These are phyloP conservation scores for Acacia concinna DNA, from an alignment of 331 rosid genomes.

Conservation along the genomic window DNA sequence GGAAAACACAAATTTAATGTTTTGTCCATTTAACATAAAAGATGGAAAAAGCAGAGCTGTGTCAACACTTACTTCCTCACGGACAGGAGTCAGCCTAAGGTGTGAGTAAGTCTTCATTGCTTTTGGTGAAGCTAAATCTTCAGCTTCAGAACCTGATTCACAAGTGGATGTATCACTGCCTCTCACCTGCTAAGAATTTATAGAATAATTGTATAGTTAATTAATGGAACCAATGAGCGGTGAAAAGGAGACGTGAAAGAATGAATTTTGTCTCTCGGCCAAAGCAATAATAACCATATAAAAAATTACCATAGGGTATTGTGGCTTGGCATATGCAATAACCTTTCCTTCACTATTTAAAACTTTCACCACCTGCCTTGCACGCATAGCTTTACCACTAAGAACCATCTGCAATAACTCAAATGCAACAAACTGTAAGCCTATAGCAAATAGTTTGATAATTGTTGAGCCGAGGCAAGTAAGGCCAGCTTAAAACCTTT, in stretches of 20 bases:
- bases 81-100: conserved; percentile 94
- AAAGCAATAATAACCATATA: not conserved
- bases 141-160: conserved; percentile 99
- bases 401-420: conserved; percentile 70
- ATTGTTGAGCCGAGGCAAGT: not conserved
- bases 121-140: conserved; percentile 88
- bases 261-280: conserved; percentile 19
- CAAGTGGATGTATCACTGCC: conserved; percentile 97
- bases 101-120: conserved; percentile 72
- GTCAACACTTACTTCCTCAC: conserved; percentile 78
- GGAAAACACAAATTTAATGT: conserved; percentile 2
- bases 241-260: not conserved
- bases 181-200: conserved; percentile 59
- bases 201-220: conserved; percentile 6
- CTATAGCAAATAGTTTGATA: not conserved
- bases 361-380: conserved; percentile 89
- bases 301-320: conserved; percentile 66
- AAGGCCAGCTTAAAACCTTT: conserved; percentile 57
- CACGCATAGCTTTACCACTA: conserved; percentile 71
- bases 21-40: not conserved
- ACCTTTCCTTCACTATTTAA: conserved; percentile 85
- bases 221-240: not conserved
- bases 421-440: conserved; percentile 27
- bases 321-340: conserved; percentile 89
- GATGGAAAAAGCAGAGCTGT: conserved; percentile 4